Evolutionary conservation across 352 stramenopile genomes (phyloP).

Genomic region (Pythium scleroteichum): DNA sequence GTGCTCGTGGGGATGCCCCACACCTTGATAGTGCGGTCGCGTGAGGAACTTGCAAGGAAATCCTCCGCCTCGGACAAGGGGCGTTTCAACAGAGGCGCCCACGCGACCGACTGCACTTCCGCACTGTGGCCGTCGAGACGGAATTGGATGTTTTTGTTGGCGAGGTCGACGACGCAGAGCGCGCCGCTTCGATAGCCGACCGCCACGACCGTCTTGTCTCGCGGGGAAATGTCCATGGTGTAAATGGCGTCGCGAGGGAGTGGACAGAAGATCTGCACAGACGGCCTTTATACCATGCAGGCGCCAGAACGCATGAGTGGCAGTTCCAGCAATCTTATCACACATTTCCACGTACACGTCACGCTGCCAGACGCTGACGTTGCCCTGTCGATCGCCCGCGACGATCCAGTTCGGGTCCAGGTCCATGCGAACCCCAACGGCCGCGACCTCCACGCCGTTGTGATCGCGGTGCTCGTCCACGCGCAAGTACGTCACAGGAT

Average conservation of each 20-base stretch:
- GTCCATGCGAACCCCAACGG: constrained; percentile 32
- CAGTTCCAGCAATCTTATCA: background rate
- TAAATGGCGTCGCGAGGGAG: constrained; percentile 59
- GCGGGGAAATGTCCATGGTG: constrained; percentile 50
- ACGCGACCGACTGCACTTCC: constrained; percentile 64
- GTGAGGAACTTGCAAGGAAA: constrained; percentile 65
- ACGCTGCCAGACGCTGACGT: constrained; percentile 57
- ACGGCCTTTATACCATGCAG: constrained; percentile 32
- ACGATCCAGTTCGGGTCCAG: constrained; percentile 51
- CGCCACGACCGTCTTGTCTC: constrained; percentile 53
- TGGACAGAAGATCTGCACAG: constrained; percentile 44
- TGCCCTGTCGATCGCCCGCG: constrained; percentile 59
- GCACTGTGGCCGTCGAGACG: constrained; percentile 68
- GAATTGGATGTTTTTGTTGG: constrained; percentile 33
- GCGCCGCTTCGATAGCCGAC: constrained; percentile 73
- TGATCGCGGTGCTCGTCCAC: constrained; percentile 75
- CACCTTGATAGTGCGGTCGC: constrained; percentile 70
- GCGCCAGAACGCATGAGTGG: background rate
- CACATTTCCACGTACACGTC: constrained; percentile 38
- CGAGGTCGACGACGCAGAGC: constrained; percentile 56
- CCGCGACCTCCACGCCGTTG: constrained; percentile 55
- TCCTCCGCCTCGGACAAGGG: background rate
- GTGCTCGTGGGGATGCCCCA: constrained; percentile 32
- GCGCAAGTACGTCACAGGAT: constrained; percentile 43
- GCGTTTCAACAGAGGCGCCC: constrained; percentile 25